Base-by-base conservation (phyloP, 139 green algal species). In the Chlamydomonas schloesseri region DNA sequence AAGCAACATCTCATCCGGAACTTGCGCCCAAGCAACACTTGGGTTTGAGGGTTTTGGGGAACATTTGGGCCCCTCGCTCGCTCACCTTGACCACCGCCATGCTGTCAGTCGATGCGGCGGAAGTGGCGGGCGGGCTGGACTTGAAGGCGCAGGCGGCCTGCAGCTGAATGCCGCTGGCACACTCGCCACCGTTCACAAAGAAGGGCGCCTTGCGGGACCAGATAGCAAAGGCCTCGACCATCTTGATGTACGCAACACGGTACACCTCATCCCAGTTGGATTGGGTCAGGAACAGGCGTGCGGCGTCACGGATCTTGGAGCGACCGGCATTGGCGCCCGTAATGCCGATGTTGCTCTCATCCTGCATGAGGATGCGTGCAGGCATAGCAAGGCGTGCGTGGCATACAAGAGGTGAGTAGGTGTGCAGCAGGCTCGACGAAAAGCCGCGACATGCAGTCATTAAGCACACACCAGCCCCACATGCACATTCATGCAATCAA, bases 221-320 rank as follows among this genome's bases (percentile, higher is more conserved):
- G 28, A 4, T 46, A 11, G 72, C 72, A n/a, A 80, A 80, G 4
- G 47, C 36, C 21, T 46, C 20, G 47, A 80, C 72, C 72, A 80
- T 65, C 47, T 80, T 80, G 26, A 80, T 65, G 72, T 80, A 80
- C 3, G 72, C 72, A 10, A 1, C 55, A 29, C 29, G 29, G 72
- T 80, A 80, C 9, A 33, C 2, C 33, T 15, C 28, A 24, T 75
- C 70, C 70, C 70, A 75, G 11, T 15, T 55, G 70, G 17, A 4
- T 36, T 75, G 70, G 70, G 26, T 34, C 36, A 75, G 70, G 36
- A 33, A 75, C 13, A 13, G 9, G 34, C 70, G 34, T 9, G 70
- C 70, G 36, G 70, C 70, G 70, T n/a, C 36, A 2, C 36, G 70
- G 15, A 75, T 36, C 13, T 23, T 34, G 31, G 31, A 14, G 67